Conservation (phyloP, 331 rosid genomes). For the Arachis monticola region DNA sequence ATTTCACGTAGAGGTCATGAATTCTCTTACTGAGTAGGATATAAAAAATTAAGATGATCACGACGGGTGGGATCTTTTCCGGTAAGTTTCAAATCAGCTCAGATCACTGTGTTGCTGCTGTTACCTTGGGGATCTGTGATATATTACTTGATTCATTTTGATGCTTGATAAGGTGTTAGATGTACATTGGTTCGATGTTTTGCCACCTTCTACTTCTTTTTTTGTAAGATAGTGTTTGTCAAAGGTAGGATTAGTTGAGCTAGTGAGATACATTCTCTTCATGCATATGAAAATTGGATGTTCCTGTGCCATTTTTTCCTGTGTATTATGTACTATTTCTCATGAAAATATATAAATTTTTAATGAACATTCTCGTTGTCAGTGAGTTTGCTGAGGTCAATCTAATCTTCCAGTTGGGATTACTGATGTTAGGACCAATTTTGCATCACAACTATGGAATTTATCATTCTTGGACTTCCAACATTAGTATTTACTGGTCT, state of each 20-base stretch:
- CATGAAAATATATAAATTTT: constrained; percentile 44
- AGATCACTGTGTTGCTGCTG: constrained; percentile 37
- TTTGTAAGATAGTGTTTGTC: constrained; percentile 58
- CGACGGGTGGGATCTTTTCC: constrained; percentile 29
- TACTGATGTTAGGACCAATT: background rate
- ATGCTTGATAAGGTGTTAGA: constrained; percentile 42
- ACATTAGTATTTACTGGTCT: background rate
- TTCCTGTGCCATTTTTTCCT: constrained; percentile 44
- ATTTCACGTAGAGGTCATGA: constrained; percentile 96
- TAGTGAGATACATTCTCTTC: constrained; percentile 52
- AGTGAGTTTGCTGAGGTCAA: background rate
- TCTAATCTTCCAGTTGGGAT: constrained; percentile 5
- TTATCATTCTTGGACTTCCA: no score
- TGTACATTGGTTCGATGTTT: constrained; percentile 37
- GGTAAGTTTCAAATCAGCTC: constrained; percentile 41
- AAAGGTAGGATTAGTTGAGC: constrained; percentile 66
- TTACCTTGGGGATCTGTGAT: constrained; percentile 30
- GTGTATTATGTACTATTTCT: constrained; percentile 54
- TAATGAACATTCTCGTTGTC: constrained; percentile 26
- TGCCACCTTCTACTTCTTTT: constrained; percentile 34
- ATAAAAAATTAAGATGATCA: constrained; percentile 29
- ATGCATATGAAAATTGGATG: constrained; percentile 39
- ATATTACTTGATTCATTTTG: constrained; percentile 45
- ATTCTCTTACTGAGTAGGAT: constrained; percentile 78
- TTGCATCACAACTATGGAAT: background rate